Evolutionary conservation across 2,329 filamentous ascomycete genomes (phyloP).

Genomic region (Samsoniella hepiali): DNA sequence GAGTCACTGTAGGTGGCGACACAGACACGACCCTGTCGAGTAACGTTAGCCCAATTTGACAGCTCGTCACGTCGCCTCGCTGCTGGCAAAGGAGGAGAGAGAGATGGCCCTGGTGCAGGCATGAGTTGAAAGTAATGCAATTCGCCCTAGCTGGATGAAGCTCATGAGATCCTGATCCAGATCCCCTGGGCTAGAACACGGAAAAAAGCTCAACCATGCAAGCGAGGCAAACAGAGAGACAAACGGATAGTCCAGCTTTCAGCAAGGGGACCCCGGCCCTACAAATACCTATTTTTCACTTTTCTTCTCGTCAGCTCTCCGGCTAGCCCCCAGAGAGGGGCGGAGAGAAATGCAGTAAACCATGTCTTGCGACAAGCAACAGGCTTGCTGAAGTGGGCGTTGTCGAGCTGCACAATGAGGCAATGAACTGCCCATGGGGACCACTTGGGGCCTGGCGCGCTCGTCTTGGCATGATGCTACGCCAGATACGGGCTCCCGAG

Average conservation of each 20-base stretch:
- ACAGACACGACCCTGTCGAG: background rate
- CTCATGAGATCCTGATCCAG: background rate
- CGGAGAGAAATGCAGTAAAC: background rate
- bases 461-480: slow-evolving; percentile 13
- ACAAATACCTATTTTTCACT: slow-evolving; percentile 3
- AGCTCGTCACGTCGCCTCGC: background rate
- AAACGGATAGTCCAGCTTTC: background rate
- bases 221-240: background rate
- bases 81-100: background rate
- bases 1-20: background rate
- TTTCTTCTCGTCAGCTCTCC: background rate
- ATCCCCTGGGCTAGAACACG: background rate
- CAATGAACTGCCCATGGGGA: slow-evolving; percentile 5
- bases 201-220: background rate
- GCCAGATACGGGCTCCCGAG: slow-evolving; percentile 3
- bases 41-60: background rate
- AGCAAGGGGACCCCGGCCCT: slow-evolving; percentile 1
- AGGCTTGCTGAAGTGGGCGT: background rate
- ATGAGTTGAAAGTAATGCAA: background rate
- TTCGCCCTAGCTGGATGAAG: background rate
- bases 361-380: slow-evolving; percentile 4
- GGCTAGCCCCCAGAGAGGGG: background rate
- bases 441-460: slow-evolving; percentile 2
- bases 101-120: background rate
- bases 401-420: slow-evolving; percentile 17